Percentiles rank a stretch among this genome's conserved stretches.
Conservation (phyloP, 169 alveolate genomes). For the Theileria orientalis region DNA sequence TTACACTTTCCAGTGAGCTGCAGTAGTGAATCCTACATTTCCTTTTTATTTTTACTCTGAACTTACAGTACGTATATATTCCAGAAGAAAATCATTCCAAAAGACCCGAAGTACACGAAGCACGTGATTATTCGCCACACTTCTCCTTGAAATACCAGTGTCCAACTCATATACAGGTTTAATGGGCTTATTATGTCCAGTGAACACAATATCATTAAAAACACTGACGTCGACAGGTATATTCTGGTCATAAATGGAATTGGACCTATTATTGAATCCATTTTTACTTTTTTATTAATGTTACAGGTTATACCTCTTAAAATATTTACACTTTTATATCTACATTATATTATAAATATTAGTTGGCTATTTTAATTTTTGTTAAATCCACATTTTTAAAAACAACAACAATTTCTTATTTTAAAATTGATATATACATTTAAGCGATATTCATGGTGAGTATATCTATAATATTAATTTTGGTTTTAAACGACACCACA, state of each 20-base stretch:
- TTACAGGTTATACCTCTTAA: neutral
- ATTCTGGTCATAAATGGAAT: conserved; percentile 81
- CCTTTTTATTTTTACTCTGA: conserved; percentile 42
- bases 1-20: conserved; percentile 76
- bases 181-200: conserved; percentile 82
- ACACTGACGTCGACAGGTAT: conserved; percentile 75
- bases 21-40: conserved; percentile 72
- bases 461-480: neutral
- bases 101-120: conserved; percentile 87
- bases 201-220: conserved; percentile 79
- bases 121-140: conserved; percentile 88
- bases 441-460: neutral
- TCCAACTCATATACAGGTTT: conserved; percentile 82
- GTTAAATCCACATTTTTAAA: neutral
- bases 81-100: conserved; percentile 89
- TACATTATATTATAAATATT: neutral
- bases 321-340: neutral
- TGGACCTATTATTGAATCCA: conserved; percentile 51
- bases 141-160: conserved; percentile 78
- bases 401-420: neutral
- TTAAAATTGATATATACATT: neutral
- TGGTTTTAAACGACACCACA: conserved; percentile 3
- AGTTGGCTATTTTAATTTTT: neutral
- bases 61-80: conserved; percentile 84
- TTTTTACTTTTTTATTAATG: neutral